Evolutionary conservation across 768 basidiomycete species (phyloP).

Genomic region (Tulasnella sp.): DNA sequence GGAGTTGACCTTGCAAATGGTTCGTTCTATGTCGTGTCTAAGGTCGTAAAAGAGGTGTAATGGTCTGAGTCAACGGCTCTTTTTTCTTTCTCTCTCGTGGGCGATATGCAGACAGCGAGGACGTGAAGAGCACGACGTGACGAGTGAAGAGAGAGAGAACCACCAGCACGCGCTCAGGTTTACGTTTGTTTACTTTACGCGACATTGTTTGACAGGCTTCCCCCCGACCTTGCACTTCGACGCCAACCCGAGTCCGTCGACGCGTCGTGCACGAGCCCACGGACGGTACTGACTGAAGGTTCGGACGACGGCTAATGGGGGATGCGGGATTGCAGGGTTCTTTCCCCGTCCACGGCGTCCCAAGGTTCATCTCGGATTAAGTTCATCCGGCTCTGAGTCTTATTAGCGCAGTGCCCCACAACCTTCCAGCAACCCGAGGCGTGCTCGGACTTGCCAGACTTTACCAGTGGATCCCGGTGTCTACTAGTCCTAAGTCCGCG

Average conservation of each 20-base stretch:
- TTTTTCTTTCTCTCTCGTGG: not conserved
- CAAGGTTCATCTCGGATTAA: not conserved
- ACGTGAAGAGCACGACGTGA: slow-evolving; percentile 11
- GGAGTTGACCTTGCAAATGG: not conserved
- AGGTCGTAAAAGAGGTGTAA: not conserved
- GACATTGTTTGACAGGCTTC: not conserved
- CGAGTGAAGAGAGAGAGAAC: slow-evolving; percentile 1
- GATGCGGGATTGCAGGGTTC: not conserved
- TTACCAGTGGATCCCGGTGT: not conserved
- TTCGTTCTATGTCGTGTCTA: not conserved
- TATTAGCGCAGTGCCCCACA: not conserved
- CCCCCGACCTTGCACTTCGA: too few relatives aligned
- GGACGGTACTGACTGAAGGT: not conserved
- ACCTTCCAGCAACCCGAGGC: not conserved
- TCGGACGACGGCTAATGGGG: not conserved
- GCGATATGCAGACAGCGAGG: not conserved
- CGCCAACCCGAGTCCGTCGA: not conserved
- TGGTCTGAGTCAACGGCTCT: not conserved
- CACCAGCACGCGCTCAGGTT: not conserved
- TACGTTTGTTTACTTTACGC: slow-evolving; percentile 16
- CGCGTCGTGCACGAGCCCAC: not conserved
- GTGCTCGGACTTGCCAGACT: not conserved
- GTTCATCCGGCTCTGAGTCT: not conserved
- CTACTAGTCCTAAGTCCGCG: not conserved
- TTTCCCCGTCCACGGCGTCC: not conserved